phyloP scores from a whole-genome alignment of 441 rosid genomes.

The Hura crepitans region DNA sequence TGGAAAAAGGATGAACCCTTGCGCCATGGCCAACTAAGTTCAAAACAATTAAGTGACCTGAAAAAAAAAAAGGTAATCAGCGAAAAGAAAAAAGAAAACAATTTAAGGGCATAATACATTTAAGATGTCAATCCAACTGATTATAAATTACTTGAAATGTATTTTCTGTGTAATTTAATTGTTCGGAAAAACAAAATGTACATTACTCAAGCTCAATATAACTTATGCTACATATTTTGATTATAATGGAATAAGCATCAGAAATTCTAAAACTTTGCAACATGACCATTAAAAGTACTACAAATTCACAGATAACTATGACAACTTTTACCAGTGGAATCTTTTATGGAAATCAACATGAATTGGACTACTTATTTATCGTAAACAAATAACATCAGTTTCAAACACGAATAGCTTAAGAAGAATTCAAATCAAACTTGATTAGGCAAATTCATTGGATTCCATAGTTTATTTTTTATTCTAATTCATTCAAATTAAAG shows the following conservation, averaged over 20 bases:
- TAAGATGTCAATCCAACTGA: neutral
- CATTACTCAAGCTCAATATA: neutral
- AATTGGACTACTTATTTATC: neutral
- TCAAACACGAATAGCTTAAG: neutral
- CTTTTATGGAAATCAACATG: neutral
- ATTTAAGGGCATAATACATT: neutral
- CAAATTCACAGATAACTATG: neutral
- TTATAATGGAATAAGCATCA: neutral
- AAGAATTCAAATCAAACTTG: neutral
- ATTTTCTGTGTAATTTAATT: neutral
- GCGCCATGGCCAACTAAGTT: conserved; percentile 97
- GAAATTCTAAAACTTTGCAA: too few species aligned
- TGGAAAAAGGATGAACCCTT: conserved; percentile 58
- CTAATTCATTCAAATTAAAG: conserved; percentile 1
- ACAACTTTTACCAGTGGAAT: neutral
- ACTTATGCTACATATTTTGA: neutral
- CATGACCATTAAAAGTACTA: neutral
- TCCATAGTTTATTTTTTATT: neutral
- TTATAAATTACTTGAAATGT: neutral
- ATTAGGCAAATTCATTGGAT: neutral
- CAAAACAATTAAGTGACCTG: conserved; percentile 93
- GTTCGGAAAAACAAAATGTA: neutral
- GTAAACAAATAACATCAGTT: neutral
- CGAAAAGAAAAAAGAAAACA: neutral
- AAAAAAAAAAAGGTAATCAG: conserved; percentile 13